These are phyloP conservation scores for Ceratopteris richardii DNA, from an alignment of 75 land plant genomes.

Conservation along the genomic window DNA sequence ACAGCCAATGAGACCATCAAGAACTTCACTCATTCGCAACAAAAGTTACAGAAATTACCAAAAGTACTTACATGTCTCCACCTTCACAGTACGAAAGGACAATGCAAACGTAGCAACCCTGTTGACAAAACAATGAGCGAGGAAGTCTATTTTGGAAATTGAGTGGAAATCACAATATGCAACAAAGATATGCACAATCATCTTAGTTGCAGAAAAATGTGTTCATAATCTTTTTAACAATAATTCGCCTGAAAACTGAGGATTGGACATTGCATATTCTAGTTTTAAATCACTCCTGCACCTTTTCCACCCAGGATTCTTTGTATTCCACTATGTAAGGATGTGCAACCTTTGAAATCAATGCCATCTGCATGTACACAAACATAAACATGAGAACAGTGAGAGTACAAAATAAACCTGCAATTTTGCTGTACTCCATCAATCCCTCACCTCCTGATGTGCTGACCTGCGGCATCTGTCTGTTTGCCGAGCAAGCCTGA, in stretches of 20 bases:
- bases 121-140: conserved; percentile 3
- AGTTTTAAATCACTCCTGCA: conserved; percentile 3
- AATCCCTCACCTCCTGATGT: conserved; percentile 57
- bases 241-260: too few relatives aligned
- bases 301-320: conserved; percentile 99
- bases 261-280: too few relatives aligned
- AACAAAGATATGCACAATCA: too few relatives aligned
- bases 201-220: too few relatives aligned
- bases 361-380: conserved; percentile 61
- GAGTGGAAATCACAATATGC: too few relatives aligned
- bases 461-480: conserved; percentile 75
- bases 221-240: too few relatives aligned
- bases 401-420: neutral
- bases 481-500: conserved; percentile 77
- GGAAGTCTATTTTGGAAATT: too few relatives aligned
- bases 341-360: conserved; percentile 78
- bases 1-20: neutral
- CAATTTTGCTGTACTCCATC: neutral
- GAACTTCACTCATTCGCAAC: neutral
- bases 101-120: conserved; percentile 99
- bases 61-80: conserved; percentile 83
- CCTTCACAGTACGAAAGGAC: conserved; percentile 98
- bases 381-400: neutral
- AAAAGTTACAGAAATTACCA: neutral
- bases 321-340: conserved; percentile 93